Evolutionary conservation across 176 grass and related monocot genomes (phyloP).

Genomic region (Raddia guianensis): DNA sequence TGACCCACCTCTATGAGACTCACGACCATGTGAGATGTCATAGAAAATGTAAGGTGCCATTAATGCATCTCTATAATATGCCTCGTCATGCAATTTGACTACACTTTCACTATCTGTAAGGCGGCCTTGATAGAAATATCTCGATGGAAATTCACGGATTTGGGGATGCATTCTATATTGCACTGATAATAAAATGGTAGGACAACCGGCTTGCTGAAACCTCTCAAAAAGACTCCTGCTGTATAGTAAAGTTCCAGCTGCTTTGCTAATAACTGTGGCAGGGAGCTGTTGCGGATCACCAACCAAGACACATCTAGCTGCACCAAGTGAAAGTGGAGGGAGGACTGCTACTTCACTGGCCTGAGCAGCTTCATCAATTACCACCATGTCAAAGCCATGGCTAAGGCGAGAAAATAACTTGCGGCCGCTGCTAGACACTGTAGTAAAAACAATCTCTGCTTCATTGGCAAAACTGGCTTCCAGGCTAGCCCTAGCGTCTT

Average conservation of each 20-base stretch:
- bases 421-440: conserved; percentile 93
- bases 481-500: conserved; percentile 89
- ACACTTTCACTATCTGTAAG: conserved; percentile 95
- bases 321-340: conserved; percentile 88
- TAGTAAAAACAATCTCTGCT: conserved; percentile 99
- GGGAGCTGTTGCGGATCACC: conserved; percentile 98
- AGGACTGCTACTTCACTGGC: conserved; percentile 96
- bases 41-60: conserved; percentile 92
- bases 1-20: conserved; percentile 93
- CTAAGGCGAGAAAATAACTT: conserved; percentile 95
- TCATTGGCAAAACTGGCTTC: conserved; percentile 99
- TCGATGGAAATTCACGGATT: conserved; percentile 96
- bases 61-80: conserved; percentile 75
- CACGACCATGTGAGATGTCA: conserved; percentile 87
- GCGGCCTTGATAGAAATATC: conserved; percentile 94
- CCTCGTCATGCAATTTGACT: conserved; percentile 70
- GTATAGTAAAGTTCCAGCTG: conserved; percentile 93
- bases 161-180: conserved; percentile 99
- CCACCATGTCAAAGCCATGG: conserved; percentile 99
- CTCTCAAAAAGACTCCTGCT: conserved; percentile 99
- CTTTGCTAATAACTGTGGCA: conserved; percentile 99
- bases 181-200: conserved; percentile 92
- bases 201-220: conserved; percentile 94
- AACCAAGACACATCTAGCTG: conserved; percentile 95
- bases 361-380: conserved; percentile 98